Base-by-base conservation (phyloP, 192 early-diverging fungal genomes). In the Umbelopsis ramanniana region DNA sequence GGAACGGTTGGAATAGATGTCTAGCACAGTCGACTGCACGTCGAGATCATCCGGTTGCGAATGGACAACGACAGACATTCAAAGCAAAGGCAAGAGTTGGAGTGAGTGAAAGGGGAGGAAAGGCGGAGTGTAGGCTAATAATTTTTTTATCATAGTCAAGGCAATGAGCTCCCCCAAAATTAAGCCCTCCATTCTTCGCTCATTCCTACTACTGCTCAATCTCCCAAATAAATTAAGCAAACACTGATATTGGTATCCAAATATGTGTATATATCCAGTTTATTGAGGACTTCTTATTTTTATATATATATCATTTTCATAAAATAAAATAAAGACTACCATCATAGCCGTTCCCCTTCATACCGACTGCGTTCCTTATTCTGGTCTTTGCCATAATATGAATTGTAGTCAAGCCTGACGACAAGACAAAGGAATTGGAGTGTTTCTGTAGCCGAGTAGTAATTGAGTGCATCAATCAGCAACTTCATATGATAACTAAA, bases 391-490 rank as follows among this genome's bases (percentile, higher is more conserved):
- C 86, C 78, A 76, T 94, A 97, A 43, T 86, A 94, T 67, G 82
- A 78, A 73, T 94, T 95, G 63, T 88, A 93, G 60, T 95, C 94
- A 70, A 93, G 74, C 47, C 89, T 70, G 6, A 89, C 84, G 19
- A 92, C 88, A 23, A 94, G 69, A 68, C 85, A 86, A 38, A 86
- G 66, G 70, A 91, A 90, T 55, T 86, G 83, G 9, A 87, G 78
- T 11, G 88, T 84, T 71, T 91, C 89, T 0, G 89, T 87, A 1
- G 89, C 86, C 4, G 91, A 92, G 76, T 89, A 92, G 79, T 89
- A 90, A 73, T 93, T 92, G 7, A 97, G 87, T 6, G 89, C 89
- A 7, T 91, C 89, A 52, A 95, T 89, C 71, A 97, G 71, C 19
- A 86, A 77, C 66, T 87, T 86, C 66, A 96, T 85, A 70, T 91